phyloP scores from a whole-genome alignment of 2,329 filamentous ascomycete genomes.

The Cytospora mali region DNA sequence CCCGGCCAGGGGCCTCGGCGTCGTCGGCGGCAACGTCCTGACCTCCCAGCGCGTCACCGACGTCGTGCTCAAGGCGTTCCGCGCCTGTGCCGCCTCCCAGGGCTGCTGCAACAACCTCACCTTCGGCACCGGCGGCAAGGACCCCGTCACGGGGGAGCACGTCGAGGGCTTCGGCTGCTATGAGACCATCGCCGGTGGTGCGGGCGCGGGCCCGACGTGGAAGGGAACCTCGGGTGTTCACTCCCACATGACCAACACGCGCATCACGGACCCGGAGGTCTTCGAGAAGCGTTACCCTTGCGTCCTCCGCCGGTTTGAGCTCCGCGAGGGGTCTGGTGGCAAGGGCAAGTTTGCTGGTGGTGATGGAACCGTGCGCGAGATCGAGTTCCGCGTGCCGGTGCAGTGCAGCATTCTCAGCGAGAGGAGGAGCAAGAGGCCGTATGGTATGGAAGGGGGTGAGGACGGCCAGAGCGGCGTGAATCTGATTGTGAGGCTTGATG shows the following conservation, averaged over 20 bases:
- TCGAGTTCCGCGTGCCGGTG: conserved; percentile 71
- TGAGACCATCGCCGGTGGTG: conserved; percentile 41
- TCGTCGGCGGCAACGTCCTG: conserved; percentile 63
- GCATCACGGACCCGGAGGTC: conserved; percentile 42
- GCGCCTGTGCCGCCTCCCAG: conserved; percentile 33
- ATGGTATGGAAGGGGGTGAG: conserved; percentile 70
- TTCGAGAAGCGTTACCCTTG: conserved; percentile 41
- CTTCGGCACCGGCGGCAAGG: conserved; percentile 38
- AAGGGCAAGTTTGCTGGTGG: conserved; percentile 57
- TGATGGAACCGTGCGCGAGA: conserved; percentile 69
- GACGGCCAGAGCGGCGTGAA: conserved; percentile 70
- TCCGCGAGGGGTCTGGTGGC: conserved; percentile 34
- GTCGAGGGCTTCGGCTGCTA: conserved; percentile 40
- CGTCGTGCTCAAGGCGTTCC: conserved; percentile 37
- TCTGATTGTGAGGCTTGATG: conserved; percentile 58
- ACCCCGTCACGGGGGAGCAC: conserved; percentile 34
- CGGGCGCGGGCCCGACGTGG: conserved; percentile 38
- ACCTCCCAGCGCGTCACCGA: conserved; percentile 39
- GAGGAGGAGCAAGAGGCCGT: conserved; percentile 69
- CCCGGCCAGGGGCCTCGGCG: conserved; percentile 34
- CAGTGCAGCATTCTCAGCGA: conserved; percentile 73
- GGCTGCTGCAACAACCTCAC: conserved; percentile 39
- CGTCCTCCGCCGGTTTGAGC: conserved; percentile 38
- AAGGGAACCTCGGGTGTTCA: conserved; percentile 38
- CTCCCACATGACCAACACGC: conserved; percentile 43